Evolutionary conservation across 2,329 filamentous ascomycete species (phyloP).

Genomic region (Byssoonygena ceratinophila): DNA sequence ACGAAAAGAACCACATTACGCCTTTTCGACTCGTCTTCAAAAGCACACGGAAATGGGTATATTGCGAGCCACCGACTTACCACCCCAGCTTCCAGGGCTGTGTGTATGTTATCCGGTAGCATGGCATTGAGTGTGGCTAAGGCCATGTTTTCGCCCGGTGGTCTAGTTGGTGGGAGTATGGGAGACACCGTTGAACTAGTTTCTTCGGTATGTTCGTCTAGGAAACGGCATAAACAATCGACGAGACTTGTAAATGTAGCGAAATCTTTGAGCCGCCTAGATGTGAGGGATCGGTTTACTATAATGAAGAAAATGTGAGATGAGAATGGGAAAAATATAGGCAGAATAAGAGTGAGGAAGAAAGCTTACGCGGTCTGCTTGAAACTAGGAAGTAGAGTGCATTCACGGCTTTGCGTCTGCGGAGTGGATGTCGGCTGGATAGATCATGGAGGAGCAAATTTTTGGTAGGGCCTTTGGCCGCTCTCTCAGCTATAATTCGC

Average conservation of each 20-base stretch:
- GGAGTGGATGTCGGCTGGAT: constrained; percentile 29
- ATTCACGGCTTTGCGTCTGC: constrained; percentile 33
- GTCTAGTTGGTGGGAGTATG: constrained; percentile 33
- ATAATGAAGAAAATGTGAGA: background rate
- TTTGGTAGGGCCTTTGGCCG: constrained; percentile 32
- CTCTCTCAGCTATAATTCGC: constrained; percentile 39
- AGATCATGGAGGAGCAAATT: constrained; percentile 35
- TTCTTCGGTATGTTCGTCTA: constrained; percentile 30
- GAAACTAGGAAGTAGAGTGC: constrained; percentile 37
- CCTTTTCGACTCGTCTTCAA: constrained; percentile 39
- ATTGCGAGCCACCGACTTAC: constrained; percentile 63
- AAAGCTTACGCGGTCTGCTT: constrained; percentile 29
- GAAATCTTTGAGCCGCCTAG: constrained; percentile 27
- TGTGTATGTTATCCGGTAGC: constrained; percentile 48
- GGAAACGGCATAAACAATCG: constrained; percentile 34
- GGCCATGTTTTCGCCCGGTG: constrained; percentile 35
- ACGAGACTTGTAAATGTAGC: constrained; percentile 32
- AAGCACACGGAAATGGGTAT: constrained; percentile 56
- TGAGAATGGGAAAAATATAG: background rate
- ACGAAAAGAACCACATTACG: constrained; percentile 34
- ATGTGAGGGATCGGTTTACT: constrained; percentile 32
- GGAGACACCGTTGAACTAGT: constrained; percentile 28
- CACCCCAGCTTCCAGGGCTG: constrained; percentile 52
- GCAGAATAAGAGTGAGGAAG: background rate
- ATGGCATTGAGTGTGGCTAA: constrained; percentile 50